phyloP scores from a whole-genome alignment of 1,284 basidiomycete genomes.

The Ceratobasidium sp. region DNA sequence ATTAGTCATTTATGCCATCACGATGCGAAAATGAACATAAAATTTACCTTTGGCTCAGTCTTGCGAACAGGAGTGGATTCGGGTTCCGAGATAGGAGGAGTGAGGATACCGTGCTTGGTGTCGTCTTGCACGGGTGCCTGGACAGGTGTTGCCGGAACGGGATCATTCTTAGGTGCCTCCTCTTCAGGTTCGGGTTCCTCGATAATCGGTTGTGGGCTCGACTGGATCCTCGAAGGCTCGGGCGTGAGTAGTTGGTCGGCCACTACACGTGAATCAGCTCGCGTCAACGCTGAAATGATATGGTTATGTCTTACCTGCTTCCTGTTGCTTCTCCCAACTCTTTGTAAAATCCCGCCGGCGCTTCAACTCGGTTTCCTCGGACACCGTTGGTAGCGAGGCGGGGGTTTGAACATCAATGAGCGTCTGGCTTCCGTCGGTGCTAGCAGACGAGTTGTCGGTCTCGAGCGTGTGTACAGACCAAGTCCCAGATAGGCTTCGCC shows the following conservation, averaged over 20 bases:
- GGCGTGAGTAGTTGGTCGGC: slow-evolving; percentile 21
- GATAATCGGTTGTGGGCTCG: slow-evolving; percentile 35
- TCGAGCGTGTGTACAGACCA: slow-evolving; percentile 28
- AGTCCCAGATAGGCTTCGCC: slow-evolving; percentile 32
- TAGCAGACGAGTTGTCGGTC: slow-evolving; percentile 10
- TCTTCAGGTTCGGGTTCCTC: slow-evolving; percentile 40
- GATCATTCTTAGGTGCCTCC: background rate
- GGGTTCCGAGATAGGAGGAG: slow-evolving; percentile 36
- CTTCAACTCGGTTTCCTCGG: slow-evolving; percentile 29
- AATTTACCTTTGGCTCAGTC: slow-evolving; percentile 12
- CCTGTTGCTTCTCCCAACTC: slow-evolving; percentile 32
- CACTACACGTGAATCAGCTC: slow-evolving; percentile 9
- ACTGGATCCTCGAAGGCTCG: slow-evolving; percentile 14
- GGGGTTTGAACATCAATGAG: slow-evolving; percentile 22
- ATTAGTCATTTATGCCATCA: background rate
- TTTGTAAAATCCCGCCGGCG: slow-evolving; percentile 33
- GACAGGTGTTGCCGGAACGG: slow-evolving; percentile 1
- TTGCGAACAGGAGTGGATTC: slow-evolving; percentile 16
- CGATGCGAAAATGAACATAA: background rate
- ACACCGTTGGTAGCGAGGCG: background rate
- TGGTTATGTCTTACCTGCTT: background rate
- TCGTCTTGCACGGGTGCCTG: slow-evolving; percentile 9
- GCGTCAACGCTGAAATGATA: background rate
- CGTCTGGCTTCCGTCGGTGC: slow-evolving; percentile 34
- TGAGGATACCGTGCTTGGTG: slow-evolving; percentile 37